These are phyloP conservation scores for Vanrija sp. DNA, from an alignment of 1,284 basidiomycete genomes.

Conservation along the genomic window DNA sequence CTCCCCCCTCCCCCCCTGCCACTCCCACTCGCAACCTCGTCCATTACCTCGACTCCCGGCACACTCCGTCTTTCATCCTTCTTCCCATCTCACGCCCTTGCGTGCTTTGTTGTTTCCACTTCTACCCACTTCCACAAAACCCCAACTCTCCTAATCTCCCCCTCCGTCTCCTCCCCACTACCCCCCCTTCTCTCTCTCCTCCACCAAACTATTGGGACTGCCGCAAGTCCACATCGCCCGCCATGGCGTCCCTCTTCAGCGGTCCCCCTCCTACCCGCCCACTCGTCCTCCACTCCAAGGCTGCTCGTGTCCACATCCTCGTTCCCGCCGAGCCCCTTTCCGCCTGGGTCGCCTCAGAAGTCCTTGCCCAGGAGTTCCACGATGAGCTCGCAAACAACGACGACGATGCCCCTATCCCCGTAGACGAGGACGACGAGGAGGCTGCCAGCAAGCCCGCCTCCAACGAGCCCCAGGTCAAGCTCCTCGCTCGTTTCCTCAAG, in stretches of 20 bases:
- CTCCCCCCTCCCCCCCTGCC: no score
- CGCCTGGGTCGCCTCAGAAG: constrained; percentile 78
- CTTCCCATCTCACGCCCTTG: not conserved
- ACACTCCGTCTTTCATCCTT: constrained; percentile 1
- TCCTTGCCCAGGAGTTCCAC: constrained; percentile 78
- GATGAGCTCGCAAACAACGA: constrained; percentile 55
- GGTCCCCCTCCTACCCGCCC: constrained; percentile 44
- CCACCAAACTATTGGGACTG: constrained; percentile 13
- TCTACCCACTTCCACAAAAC: no score
- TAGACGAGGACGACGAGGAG: constrained; percentile 49
- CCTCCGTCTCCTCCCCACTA: constrained; percentile 1
- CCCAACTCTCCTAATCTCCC: not conserved
- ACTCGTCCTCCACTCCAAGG: constrained; percentile 48
- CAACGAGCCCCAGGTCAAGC: constrained; percentile 63
- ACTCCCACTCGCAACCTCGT: no score
- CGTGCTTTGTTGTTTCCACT: not conserved
- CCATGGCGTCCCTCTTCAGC: constrained; percentile 46
- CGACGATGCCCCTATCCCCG: constrained; percentile 23
- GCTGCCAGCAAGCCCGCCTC: constrained; percentile 28
- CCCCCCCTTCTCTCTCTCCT: not conserved
- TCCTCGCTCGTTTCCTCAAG: constrained; percentile 73
- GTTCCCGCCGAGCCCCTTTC: constrained; percentile 70
- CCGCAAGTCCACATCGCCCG: constrained; percentile 21
- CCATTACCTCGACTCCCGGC: not conserved
- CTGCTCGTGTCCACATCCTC: constrained; percentile 63